Conservation (phyloP, 148 eudicot genomes). For the Limonium bicolor region DNA sequence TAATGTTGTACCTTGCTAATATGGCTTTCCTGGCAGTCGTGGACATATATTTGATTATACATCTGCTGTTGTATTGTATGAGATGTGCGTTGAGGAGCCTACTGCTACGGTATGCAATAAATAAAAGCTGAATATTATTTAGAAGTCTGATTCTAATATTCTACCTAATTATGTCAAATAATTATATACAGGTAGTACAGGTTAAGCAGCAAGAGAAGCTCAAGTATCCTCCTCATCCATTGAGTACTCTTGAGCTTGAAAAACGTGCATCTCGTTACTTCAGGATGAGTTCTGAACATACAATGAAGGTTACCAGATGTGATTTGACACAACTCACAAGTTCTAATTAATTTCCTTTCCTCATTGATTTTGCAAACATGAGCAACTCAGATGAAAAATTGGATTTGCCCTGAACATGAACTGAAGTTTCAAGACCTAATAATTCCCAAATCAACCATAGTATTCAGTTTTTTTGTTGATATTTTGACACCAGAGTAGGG, state of each 20-base stretch:
- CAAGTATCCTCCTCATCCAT: conserved; percentile 82
- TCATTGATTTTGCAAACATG: too few relatives aligned
- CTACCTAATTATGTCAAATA: conserved; percentile 1
- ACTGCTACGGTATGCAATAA: conserved; percentile 68
- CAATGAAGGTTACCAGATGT: conserved; percentile 68
- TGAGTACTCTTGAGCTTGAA: conserved; percentile 96
- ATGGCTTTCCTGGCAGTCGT: conserved; percentile 39
- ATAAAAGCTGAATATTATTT: too few relatives aligned
- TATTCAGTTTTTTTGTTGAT: too few relatives aligned
- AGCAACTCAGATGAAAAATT: too few relatives aligned
- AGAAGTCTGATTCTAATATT: too few relatives aligned
- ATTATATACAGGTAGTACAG: conserved; percentile 47
- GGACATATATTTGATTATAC: conserved; percentile 91
- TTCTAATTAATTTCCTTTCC: too few relatives aligned
- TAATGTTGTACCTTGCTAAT: not conserved
- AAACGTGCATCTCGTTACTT: conserved; percentile 96
- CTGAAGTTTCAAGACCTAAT: too few relatives aligned
- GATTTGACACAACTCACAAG: conserved; percentile 1
- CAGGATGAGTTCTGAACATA: conserved; percentile 80
- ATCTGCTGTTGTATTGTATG: conserved; percentile 69
- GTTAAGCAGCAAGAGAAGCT: conserved; percentile 70
- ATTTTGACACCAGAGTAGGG: too few relatives aligned
- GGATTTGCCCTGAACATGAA: too few relatives aligned
- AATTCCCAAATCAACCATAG: too few relatives aligned
- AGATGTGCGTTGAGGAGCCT: conserved; percentile 90